Evolutionary conservation across 2,329 filamentous ascomycete genomes (phyloP), one percentile per base, ranked within the genome.

Genomic region (Tolypocladium paradoxum): DNA sequence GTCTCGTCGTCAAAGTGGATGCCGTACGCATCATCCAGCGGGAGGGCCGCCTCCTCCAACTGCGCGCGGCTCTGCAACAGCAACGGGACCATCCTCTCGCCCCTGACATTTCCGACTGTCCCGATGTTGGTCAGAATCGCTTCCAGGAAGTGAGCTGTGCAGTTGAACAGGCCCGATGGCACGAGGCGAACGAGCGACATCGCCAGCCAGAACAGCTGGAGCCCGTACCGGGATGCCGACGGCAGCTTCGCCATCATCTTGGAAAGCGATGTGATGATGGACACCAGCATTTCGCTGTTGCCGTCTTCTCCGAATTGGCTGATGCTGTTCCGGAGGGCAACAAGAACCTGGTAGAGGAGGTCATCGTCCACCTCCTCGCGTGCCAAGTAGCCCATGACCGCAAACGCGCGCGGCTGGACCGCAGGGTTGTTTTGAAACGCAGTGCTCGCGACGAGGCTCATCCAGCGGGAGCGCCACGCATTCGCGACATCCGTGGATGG

Each of bases 331-430:
- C 83, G 77, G 18, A 87, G 71, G 18, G 84, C 82, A 31, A 87
- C 84, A 3, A 87, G 73, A 22, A 87, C 83, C 64, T 87, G 84
- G 62, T 87, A 87, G 2, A 87, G 73, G 4, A 87, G 71, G 62
- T 87, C 84, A 57, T 87, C 84, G 52, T 87, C 84, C 2, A 87
- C 83, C 63, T 87, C 83, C 61, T 87, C 83, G n/a, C 82, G 75
- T 27, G 84, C 83, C 11, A 87, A 68, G 59, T 83, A 87, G 16
- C 84, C 84, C 83, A 87, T 86, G 40, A 87, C 83, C 2, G 82
- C 78, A 60, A 87, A 87, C 1, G 84, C 84, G 22, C 82, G 73
- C 6, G 84, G 83, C 58, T 87, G 84, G 53, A 87, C 84, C 2
- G 84, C 83, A 9, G 83, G 84, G 61, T 87, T 87, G 62, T 83